Base-by-base conservation (phyloP, 2,329 filamentous ascomycete species). In the Neopestalotiopsis sp. region DNA sequence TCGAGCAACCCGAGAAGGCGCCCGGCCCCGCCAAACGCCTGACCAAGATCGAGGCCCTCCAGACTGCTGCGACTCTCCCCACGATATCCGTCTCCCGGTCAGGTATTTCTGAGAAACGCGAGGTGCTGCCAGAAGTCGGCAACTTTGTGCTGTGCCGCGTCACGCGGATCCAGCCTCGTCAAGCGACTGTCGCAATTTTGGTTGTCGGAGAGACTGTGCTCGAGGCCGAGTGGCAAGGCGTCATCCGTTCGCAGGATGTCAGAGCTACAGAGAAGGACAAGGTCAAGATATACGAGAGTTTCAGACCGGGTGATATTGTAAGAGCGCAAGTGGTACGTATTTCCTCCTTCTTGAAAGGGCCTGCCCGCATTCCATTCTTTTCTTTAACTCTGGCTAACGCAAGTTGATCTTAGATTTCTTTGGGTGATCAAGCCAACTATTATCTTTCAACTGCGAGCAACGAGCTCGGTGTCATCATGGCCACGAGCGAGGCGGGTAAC, bases 221-320 rank as follows among this genome's bases (percentile, higher is more conserved):
- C 70, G 88, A 92, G 73, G 92, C 94, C 65, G 92, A 94, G 74
- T 97, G 95, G 88, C 92, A 94, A 81, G 94, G 93, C 4, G 84
- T 97, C 71, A 94, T 97, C 70, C 88, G 94, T 20, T 90, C 91
- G 71, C 95, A 98, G 82, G 96, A 99, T 78, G 94, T 99, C 42
- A 88, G 96, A 68, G 94, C 94, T 3, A 97, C 96, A 20, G 96
- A 99, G 83, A 97, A 98, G 83, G 96, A 98, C 79, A 93, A 94
- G 74, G 94, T 98, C 58, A 94, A 92, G 79, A 93, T 98, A 71
- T 91, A 94, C 73, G 94, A 97, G 79, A 93, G 92, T 76, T 98
- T 98, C 78, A 88, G 94, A 72, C 95, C 97, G 0, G 96, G 96
- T 0, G 96, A 99, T 83, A 90, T 98, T 72, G 93, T 99, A 65